Evolutionary conservation across 2,329 filamentous ascomycete species (phyloP), one percentile per base, ranked within the genome.

Genomic region (Epichloe scottii): DNA sequence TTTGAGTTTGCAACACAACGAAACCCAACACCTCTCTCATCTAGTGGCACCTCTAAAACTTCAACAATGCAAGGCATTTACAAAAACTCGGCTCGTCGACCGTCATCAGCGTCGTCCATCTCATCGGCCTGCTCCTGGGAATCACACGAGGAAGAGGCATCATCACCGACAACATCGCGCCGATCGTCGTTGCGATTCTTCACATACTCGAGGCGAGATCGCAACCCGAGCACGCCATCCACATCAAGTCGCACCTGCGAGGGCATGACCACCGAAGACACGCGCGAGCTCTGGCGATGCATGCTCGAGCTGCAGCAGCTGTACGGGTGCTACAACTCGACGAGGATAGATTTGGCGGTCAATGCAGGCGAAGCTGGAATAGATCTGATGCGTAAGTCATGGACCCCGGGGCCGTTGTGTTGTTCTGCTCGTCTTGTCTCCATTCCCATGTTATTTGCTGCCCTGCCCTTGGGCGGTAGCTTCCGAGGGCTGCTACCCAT

Each of bases 261-360:
- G 48, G 58, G 56, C 55, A 62, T 69, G 63, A 64, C 57, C 23
- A 57, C 59, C 23, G 66, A 70, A 33, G 69, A 72, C 53, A 71
- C 67, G 4, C 61, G 65, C 19, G 66, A 68, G 37, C 58, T 76
- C 3, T 76, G 73, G 73, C 59, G 63, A 46, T 72, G 72, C 55
- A 76, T 76, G 73, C 64, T 76, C 2, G 66, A 70, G 46, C 63
- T 76, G 8, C 73, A 76, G 58, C 62, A 65, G 53, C 65, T 62
- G 5, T 76, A 72, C 49, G 68, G 69, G 5, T 76, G 73, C 61
- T 76, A 76, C 55, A 73, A 70, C 30, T 76, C 72, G 17, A 70
- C 72, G 14, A 62, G 73, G 34, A 74, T 76, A 58, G 70, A 72
- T 46, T 64, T 74, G 41, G 73, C 73, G 0, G 59, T 73, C 14